phyloP scores from a whole-genome alignment of 2,329 filamentous ascomycete species.

The Aspergillus ochraceus region DNA sequence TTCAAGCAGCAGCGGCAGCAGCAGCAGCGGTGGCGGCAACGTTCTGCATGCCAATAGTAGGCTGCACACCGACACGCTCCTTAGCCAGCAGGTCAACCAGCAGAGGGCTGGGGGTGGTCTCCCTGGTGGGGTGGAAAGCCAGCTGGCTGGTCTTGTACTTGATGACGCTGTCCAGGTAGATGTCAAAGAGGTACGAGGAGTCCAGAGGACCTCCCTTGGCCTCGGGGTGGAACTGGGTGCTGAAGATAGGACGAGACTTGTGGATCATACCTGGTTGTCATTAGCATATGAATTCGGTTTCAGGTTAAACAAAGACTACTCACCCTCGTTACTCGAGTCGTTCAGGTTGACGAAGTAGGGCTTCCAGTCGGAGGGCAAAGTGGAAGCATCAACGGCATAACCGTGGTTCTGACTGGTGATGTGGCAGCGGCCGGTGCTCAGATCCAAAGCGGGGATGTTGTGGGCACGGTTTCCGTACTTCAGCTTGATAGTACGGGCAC shows the following conservation, averaged over 20 bases:
- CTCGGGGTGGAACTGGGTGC: constrained; percentile 97
- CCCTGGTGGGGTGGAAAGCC: constrained; percentile 68
- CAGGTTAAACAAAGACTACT: background rate
- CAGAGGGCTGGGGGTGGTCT: constrained; percentile 83
- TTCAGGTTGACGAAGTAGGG: constrained; percentile 99
- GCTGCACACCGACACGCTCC: constrained; percentile 89
- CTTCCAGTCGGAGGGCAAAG: constrained; percentile 83
- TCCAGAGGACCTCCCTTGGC: constrained; percentile 97
- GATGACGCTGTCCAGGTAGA: constrained; percentile 86
- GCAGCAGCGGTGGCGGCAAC: constrained; percentile 36
- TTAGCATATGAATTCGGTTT: background rate
- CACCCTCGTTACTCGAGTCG: constrained; percentile 90
- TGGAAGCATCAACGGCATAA: constrained; percentile 86
- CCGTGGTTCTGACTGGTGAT: constrained; percentile 99
- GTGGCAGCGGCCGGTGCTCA: constrained; percentile 95
- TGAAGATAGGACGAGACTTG: constrained; percentile 94
- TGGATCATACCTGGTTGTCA: constrained; percentile 71
- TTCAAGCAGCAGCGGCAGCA: constrained; percentile 22
- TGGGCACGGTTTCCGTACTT: constrained; percentile 99
- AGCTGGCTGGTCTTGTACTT: constrained; percentile 83
- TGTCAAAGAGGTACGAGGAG: constrained; percentile 93
- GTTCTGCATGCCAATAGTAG: constrained; percentile 57
- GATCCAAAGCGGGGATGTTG: constrained; percentile 93
- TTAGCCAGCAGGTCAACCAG: constrained; percentile 89
- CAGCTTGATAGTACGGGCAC: constrained; percentile 90